Conservation (phyloP, 2,329 filamentous ascomycete genomes). For the Zymoseptoria pseudotritici region DNA sequence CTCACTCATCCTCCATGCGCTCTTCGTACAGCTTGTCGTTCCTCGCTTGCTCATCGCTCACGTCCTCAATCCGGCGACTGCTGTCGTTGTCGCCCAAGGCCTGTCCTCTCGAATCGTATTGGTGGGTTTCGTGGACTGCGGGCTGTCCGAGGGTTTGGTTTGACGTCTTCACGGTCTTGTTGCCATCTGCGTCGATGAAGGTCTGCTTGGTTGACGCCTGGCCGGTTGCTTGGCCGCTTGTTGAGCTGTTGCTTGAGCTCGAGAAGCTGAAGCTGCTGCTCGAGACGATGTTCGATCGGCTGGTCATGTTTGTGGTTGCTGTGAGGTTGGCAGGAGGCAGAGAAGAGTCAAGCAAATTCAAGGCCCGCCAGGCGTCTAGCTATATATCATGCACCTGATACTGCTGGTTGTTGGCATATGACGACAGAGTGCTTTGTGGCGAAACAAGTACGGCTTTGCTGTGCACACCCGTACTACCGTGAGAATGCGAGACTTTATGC, state of each 20-base stretch:
- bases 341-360: no score
- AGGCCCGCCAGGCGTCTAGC: neutral
- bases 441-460: neutral
- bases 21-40: constrained; percentile 23
- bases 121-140: constrained; percentile 19
- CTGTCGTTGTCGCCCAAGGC: constrained; percentile 13
- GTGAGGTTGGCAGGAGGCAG: neutral
- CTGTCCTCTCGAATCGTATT: constrained; percentile 26
- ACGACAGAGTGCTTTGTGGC: neutral
- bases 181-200: constrained; percentile 22
- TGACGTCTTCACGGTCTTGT: constrained; percentile 21
- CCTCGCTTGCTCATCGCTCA: constrained; percentile 20
- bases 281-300: constrained; percentile 12
- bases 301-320: constrained; percentile 1
- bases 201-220: constrained; percentile 17
- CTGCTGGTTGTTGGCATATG: neutral
- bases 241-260: constrained; percentile 18
- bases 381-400: neutral
- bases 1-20: constrained; percentile 25
- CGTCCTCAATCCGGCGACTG: constrained; percentile 23
- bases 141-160: constrained; percentile 27
- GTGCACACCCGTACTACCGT: neutral
- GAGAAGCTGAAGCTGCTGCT: constrained; percentile 18
- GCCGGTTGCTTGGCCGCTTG: constrained; percentile 20
- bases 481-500: neutral